phyloP scores from a whole-genome alignment of 2,329 filamentous ascomycete species.

The Exophiala sp. region DNA sequence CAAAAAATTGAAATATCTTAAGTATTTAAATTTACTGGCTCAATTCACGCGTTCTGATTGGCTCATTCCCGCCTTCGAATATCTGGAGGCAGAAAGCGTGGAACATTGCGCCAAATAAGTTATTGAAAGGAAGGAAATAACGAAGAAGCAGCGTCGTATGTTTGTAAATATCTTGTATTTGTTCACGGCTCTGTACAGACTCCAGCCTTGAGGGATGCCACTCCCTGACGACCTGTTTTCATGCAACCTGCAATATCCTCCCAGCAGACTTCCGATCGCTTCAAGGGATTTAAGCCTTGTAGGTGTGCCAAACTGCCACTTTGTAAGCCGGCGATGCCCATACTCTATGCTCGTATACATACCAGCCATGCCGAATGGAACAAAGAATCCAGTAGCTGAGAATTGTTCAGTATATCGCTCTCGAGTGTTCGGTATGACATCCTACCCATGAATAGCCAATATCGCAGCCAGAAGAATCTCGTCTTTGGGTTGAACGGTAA shows the following conservation, averaged over 20 bases:
- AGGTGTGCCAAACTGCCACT: constrained; percentile 58
- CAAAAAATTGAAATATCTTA: constrained; percentile 7
- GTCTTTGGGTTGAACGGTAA: constrained; percentile 94
- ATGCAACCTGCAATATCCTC: constrained; percentile 4
- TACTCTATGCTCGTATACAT: constrained; percentile 34
- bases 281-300: constrained; percentile 49
- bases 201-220: constrained; percentile 12
- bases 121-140: not conserved
- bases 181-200: constrained; percentile 23
- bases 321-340: constrained; percentile 28
- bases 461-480: constrained; percentile 74
- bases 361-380: constrained; percentile 60
- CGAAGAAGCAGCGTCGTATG: not conserved
- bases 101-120: not conserved
- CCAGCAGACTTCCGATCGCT: constrained; percentile 1
- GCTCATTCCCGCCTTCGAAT: not conserved
- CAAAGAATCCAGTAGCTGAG: constrained; percentile 52
- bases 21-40: constrained; percentile 15
- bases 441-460: constrained; percentile 72
- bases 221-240: constrained; percentile 8
- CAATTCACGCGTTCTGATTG: constrained; percentile 13
- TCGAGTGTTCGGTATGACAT: constrained; percentile 20
- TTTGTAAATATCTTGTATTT: constrained; percentile 10
- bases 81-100: not conserved
- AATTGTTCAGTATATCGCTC: constrained; percentile 9